These are phyloP conservation scores for Cyberlindnera maritima DNA, from an alignment of 805 yeast genomes.

Conservation along the genomic window DNA sequence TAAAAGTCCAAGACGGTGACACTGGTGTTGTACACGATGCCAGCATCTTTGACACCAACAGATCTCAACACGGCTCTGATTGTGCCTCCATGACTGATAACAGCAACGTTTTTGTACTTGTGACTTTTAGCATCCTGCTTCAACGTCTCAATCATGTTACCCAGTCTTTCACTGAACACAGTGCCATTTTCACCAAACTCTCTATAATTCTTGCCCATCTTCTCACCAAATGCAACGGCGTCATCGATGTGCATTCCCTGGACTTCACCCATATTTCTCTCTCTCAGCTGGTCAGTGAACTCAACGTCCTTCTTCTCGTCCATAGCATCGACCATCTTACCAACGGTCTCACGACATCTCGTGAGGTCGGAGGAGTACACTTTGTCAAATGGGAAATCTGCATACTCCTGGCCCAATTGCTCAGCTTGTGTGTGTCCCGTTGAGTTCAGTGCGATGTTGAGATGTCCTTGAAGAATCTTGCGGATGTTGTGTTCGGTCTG, in stretches of 20 bases:
- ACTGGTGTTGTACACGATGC: conserved; percentile 73
- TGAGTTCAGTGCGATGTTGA: conserved; percentile 60
- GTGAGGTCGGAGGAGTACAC: conserved; percentile 40
- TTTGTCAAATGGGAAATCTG: conserved; percentile 29
- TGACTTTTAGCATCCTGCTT: conserved; percentile 31
- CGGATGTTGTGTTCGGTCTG: conserved; percentile 72
- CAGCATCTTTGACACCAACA: conserved; percentile 32
- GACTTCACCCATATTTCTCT: conserved; percentile 73
- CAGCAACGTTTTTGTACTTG: conserved; percentile 44
- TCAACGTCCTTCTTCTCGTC: conserved; percentile 27
- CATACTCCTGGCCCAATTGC: conserved; percentile 45
- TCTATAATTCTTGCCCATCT: conserved; percentile 52
- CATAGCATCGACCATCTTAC: conserved; percentile 34
- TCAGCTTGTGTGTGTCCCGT: conserved; percentile 62
- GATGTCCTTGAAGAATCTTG: conserved; percentile 78
- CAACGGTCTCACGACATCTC: conserved; percentile 61
- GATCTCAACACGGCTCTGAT: conserved; percentile 58
- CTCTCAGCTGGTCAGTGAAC: conserved; percentile 52
- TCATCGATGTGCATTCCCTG: conserved; percentile 72
- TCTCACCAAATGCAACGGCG: conserved; percentile 50
- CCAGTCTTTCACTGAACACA: conserved; percentile 48
- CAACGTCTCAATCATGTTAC: conserved; percentile 42
- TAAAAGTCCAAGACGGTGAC: conserved; percentile 62
- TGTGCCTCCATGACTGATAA: conserved; percentile 83
- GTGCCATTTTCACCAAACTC: conserved; percentile 62